Conservation (phyloP, 2,329 filamentous ascomycete species). For the Pestalotiopsis sp. region DNA sequence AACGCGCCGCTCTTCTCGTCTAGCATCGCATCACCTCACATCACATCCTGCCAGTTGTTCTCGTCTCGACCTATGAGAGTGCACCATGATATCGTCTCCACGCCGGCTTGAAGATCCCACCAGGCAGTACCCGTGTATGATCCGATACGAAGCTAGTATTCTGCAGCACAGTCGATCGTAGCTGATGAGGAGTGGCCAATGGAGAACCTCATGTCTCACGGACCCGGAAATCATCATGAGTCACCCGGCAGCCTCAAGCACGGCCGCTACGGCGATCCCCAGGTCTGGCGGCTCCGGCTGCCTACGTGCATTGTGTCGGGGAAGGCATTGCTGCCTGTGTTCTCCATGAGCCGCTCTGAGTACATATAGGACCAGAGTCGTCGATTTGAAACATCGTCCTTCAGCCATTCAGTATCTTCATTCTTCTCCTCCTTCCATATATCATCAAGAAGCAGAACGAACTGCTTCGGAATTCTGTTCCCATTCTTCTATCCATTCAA, state of each 20-base stretch:
- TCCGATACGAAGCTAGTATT: background rate
- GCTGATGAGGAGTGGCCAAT: background rate
- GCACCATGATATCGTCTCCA: background rate
- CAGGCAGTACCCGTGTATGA: background rate
- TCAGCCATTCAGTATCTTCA: background rate
- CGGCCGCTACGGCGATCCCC: background rate
- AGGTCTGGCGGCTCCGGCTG: background rate
- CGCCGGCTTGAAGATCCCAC: background rate
- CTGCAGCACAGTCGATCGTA: background rate
- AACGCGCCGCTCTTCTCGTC: background rate
- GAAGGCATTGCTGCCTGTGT: background rate
- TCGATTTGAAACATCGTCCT: background rate
- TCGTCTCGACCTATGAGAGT: background rate
- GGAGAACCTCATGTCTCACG: background rate
- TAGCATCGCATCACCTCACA: background rate
- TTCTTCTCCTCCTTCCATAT: background rate
- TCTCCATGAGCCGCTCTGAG: background rate
- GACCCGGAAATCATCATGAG: background rate
- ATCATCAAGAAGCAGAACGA: background rate
- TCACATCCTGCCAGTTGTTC: too few relatives aligned
- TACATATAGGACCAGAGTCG: constrained; percentile 17
- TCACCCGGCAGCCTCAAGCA: background rate
- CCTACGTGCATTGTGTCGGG: background rate
- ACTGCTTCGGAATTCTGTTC: background rate
- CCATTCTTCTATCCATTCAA: background rate